Conservation (phyloP, 306 rosid species). For the Vicia sativa region DNA sequence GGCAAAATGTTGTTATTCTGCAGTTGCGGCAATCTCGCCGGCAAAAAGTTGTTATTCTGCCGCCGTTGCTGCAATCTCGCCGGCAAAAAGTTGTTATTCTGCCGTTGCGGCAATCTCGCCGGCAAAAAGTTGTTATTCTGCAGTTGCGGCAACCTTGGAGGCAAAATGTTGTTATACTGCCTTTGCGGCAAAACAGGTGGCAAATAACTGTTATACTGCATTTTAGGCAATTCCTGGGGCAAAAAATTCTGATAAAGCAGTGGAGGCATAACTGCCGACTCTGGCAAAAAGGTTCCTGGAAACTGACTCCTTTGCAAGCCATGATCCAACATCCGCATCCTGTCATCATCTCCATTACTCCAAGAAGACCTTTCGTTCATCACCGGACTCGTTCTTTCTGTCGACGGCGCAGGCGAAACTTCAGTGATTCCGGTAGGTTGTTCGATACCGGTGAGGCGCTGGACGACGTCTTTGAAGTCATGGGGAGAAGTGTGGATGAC, state of each 20-base stretch:
- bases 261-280: slow-evolving; percentile 51
- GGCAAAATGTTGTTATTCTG: neutral
- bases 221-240: neutral
- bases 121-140: slow-evolving; percentile 25
- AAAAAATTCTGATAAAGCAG: slow-evolving; percentile 53
- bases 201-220: neutral
- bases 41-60: slow-evolving; percentile 13
- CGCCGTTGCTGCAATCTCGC: no score
- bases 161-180: slow-evolving; percentile 6
- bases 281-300: slow-evolving; percentile 65
- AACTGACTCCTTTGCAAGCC: slow-evolving; percentile 52
- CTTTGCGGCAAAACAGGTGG: neutral
- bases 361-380: slow-evolving; percentile 35
- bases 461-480: slow-evolving; percentile 75
- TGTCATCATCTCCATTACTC: slow-evolving; percentile 4
- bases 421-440: slow-evolving; percentile 36
- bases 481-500: slow-evolving; percentile 48
- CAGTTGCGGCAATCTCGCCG: neutral
- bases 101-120: neutral
- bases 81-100: no score
- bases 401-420: slow-evolving; percentile 73
- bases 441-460: slow-evolving; percentile 72
- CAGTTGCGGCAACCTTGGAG: neutral
- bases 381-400: slow-evolving; percentile 56
- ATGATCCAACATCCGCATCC: slow-evolving; percentile 36